These are phyloP conservation scores for Chernovozyma aurita DNA, from an alignment of 1,139 yeast genomes.

Conservation along the genomic window DNA sequence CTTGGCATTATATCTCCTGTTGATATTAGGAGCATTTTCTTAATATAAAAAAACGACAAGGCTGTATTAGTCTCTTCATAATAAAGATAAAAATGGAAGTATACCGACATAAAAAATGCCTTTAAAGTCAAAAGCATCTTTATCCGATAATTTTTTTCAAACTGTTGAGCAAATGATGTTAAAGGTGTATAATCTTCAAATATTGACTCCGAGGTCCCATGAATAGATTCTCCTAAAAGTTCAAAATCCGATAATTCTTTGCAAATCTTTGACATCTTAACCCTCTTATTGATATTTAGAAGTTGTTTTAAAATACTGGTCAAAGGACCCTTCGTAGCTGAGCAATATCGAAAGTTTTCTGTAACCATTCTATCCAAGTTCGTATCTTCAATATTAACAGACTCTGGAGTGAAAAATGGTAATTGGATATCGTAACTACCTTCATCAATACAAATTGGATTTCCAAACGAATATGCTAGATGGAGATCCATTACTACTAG, in stretches of 20 bases:
- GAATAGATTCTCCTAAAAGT: constrained; percentile 12
- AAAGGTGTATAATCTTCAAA: constrained; percentile 5
- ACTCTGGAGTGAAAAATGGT: constrained; percentile 23
- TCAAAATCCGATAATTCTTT: constrained; percentile 19
- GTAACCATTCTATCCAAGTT: constrained; percentile 21
- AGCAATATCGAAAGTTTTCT: constrained; percentile 11
- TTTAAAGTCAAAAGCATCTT: constrained; percentile 27
- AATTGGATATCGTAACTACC: constrained; percentile 23
- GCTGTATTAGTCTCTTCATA: constrained; percentile 28
- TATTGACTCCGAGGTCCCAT: constrained; percentile 11
- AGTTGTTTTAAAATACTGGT: constrained; percentile 13
- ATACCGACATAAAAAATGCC: constrained; percentile 30
- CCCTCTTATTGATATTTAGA: constrained; percentile 19
- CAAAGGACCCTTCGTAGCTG: constrained; percentile 4
- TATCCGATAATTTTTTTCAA: constrained; percentile 20
- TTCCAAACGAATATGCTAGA: constrained; percentile 27
- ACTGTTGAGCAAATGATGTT: constrained; percentile 13
- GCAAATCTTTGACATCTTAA: constrained; percentile 21
- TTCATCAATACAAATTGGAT: constrained; percentile 18
- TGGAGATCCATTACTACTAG: constrained; percentile 23
- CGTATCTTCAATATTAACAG: constrained; percentile 18
- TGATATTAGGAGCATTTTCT: constrained; percentile 28
- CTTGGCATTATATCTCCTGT: constrained; percentile 37
- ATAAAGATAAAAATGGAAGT: constrained; percentile 37
- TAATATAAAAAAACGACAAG: constrained; percentile 31